Evolutionary conservation across 495 filamentous ascomycete species (phyloP), one percentile per base, ranked within the genome.

Genomic region (Aspergillus sclerotiicarbonarius): DNA sequence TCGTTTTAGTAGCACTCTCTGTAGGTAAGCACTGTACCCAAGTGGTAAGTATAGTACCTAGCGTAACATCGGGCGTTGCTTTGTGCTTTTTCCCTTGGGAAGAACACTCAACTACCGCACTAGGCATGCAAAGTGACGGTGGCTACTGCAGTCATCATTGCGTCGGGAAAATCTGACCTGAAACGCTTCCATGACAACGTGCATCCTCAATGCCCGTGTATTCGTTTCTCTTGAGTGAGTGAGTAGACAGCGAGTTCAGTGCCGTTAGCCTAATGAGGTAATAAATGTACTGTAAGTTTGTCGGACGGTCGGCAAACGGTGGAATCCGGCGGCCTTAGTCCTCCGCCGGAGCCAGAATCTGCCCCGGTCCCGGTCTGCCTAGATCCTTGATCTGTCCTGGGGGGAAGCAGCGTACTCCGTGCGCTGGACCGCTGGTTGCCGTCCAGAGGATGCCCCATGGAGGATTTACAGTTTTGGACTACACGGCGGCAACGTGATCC

Each of bases 391-490:
- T 41, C n/a, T 41, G 12, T 41, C 37, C 37, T 6, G 37, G 37
- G 25, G 25, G 25, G 25, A 5, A 25, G 25, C 25, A 25, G 2
- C 25, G 25, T 25, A 25, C 25, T 25, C 25, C 25, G 25, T 25
- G 25, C 25, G 25, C 25, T 25, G 25, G 25, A 3, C 5, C 25
- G 25, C 25, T 25, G 25, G 25, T 25, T 25, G 25, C 25, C 25
- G 25, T 25, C 25, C 25, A 25, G 2, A 41, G 37, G 37, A 41
- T 41, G 37, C n/a, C 5, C 12, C 37, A 41, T 41, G 43, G 45
- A 56, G 53, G 53, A 61, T 61, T 57, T 61, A 61, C 59, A 50
- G 48, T 61, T 61, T 50, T 41, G 32, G 18, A 7, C 47, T 32
- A 47, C 8, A 51, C 16, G n/a, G 53, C 39, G 32, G 47, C 37